Percentiles rank a stretch among this genome's conserved stretches.
phyloP scores from a whole-genome alignment of 2,329 filamentous ascomycete genomes.

The Cladophialophora chaetospira region DNA sequence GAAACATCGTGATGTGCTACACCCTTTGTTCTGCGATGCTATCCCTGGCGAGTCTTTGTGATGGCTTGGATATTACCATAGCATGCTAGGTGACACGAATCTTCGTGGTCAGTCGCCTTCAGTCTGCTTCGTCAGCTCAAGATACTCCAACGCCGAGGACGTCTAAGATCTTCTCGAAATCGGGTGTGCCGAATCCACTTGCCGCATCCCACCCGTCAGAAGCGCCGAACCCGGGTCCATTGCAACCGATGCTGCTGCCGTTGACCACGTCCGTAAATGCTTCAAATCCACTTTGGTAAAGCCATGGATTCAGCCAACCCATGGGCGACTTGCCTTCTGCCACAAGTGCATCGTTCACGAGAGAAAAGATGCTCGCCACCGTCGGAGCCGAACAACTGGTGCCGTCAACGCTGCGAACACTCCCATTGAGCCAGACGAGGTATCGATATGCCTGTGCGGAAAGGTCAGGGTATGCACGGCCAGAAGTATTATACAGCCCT shows the following conservation, averaged over 20 bases:
- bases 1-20: too few relatives aligned
- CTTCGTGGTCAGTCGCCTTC: not conserved
- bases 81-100: too few relatives aligned
- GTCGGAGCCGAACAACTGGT: conserved; percentile 59
- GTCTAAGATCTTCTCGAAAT: conserved; percentile 32
- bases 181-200: conserved; percentile 43
- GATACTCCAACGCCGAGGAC: conserved; percentile 20
- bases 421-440: conserved; percentile 46
- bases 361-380: conserved; percentile 59
- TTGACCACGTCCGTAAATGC: conserved; percentile 52
- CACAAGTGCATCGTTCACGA: conserved; percentile 65
- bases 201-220: conserved; percentile 45
- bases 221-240: conserved; percentile 40
- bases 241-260: conserved; percentile 40
- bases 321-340: conserved; percentile 51
- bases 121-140: not conserved
- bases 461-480: conserved; percentile 60
- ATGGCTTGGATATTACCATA: too few relatives aligned
- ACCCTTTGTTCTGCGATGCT: too few relatives aligned
- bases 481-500: conserved; percentile 54
- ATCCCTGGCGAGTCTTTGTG: too few relatives aligned
- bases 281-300: conserved; percentile 53
- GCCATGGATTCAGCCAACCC: conserved; percentile 64
- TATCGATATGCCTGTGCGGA: conserved; percentile 60
- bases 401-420: conserved; percentile 40